These are phyloP conservation scores for Solanum paucissectum DNA, from an alignment of 257 asterid genomes.

Conservation along the genomic window DNA sequence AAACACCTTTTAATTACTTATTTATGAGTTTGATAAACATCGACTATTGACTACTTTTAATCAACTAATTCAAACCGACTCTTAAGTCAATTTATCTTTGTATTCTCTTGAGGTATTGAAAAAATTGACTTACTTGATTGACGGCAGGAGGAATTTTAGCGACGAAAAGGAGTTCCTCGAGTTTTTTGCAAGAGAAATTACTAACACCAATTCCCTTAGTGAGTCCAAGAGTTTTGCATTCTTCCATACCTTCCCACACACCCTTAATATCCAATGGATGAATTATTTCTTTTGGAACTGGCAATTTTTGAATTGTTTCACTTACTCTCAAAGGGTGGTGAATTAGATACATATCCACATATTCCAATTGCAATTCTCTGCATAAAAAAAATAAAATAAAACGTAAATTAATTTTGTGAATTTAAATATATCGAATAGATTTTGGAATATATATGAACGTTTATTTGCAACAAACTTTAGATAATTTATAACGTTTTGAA, in stretches of 20 bases:
- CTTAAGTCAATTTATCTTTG: no score
- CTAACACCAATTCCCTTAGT: constrained; percentile 64
- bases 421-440: background rate
- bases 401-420: background rate
- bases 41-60: background rate
- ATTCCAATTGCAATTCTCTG: constrained; percentile 43
- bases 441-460: background rate
- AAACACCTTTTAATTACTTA: background rate
- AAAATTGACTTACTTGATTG: constrained; percentile 33
- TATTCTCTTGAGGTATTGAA: no score
- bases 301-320: constrained; percentile 3
- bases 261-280: constrained; percentile 33
- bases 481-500: no score
- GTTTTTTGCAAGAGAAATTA: constrained; percentile 38
- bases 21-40: background rate
- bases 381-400: background rate
- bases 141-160: constrained; percentile 53
- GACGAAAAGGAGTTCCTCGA: constrained; percentile 17
- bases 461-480: no score
- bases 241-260: constrained; percentile 67
- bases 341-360: constrained; percentile 54
- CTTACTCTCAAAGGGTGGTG: constrained; percentile 43
- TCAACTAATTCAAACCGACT: no score
- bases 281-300: constrained; percentile 19
- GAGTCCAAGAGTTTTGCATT: constrained; percentile 42